Evolutionary conservation across 768 basidiomycete genomes (phyloP).

Genomic region (Panellus pusillus): DNA sequence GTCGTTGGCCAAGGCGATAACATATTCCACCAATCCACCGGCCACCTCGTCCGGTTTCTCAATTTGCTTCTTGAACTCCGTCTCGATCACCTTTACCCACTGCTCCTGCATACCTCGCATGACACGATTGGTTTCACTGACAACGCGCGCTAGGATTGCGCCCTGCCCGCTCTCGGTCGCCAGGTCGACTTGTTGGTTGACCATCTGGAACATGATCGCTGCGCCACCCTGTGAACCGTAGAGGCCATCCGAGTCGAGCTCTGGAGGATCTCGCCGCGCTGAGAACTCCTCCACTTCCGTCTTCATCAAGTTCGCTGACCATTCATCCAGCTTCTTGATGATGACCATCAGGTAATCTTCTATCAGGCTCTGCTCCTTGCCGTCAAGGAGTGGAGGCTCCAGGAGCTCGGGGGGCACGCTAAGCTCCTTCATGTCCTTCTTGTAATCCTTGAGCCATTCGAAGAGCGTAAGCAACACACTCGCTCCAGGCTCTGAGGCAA

Average conservation of each 20-base stretch:
- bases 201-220: constrained; percentile 96
- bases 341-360: constrained; percentile 95
- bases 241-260: constrained; percentile 83
- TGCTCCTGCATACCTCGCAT: constrained; percentile 87
- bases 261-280: constrained; percentile 81
- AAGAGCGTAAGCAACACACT: constrained; percentile 81
- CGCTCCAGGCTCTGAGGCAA: constrained; percentile 81
- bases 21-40: constrained; percentile 91
- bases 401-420: constrained; percentile 78
- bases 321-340: constrained; percentile 94
- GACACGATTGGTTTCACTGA: constrained; percentile 83
- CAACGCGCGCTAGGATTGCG: constrained; percentile 85
- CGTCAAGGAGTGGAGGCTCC: constrained; percentile 89
- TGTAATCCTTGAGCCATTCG: constrained; percentile 96
- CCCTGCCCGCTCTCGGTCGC: constrained; percentile 96
- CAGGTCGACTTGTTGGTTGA: constrained; percentile 94
- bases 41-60: constrained; percentile 88
- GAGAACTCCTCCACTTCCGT: constrained; percentile 86
- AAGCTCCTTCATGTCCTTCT: constrained; percentile 92
- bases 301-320: constrained; percentile 92
- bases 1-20: constrained; percentile 96
- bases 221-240: constrained; percentile 91
- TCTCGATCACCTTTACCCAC: constrained; percentile 82
- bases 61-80: constrained; percentile 82
- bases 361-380: constrained; percentile 89